phyloP scores from a whole-genome alignment of 2,329 filamentous ascomycete genomes.

The Fusarium sublunatum region DNA sequence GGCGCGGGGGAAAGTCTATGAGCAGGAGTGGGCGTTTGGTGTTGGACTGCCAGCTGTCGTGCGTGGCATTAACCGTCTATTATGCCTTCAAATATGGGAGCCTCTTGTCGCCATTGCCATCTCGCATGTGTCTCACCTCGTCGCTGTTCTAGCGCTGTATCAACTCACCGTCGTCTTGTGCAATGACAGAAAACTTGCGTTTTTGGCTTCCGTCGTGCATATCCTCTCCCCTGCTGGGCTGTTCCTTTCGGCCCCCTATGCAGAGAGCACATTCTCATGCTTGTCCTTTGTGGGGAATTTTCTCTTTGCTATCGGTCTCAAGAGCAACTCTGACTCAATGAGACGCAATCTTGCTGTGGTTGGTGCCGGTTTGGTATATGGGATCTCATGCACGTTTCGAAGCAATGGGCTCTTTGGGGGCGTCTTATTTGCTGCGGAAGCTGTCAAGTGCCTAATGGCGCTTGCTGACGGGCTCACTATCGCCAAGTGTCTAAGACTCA shows the following conservation, averaged over 20 bases:
- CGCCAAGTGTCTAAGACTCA: conserved; percentile 62
- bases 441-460: conserved; percentile 53
- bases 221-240: conserved; percentile 87
- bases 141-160: conserved; percentile 79
- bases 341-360: conserved; percentile 65
- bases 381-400: conserved; percentile 77
- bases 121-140: conserved; percentile 79
- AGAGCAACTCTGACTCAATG: conserved; percentile 41
- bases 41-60: conserved; percentile 59
- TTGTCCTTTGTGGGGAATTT: conserved; percentile 80
- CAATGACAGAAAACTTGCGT: conserved; percentile 64
- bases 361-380: conserved; percentile 75
- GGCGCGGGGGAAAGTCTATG: conserved; percentile 73
- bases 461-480: conserved; percentile 46
- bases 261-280: conserved; percentile 82
- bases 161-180: conserved; percentile 70
- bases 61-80: conserved; percentile 46
- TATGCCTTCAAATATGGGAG: conserved; percentile 47
- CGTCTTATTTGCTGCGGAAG: conserved; percentile 75
- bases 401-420: conserved; percentile 91
- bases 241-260: conserved; percentile 88
- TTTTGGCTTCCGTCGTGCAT: conserved; percentile 78
- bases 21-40: conserved; percentile 90
- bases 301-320: conserved; percentile 68
- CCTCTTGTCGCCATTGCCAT: conserved; percentile 71